Percentiles rank a stretch among this genome's conserved stretches.
Evolutionary conservation across 257 asterid species (phyloP).

Genomic region (Solanum dulcamara): DNA sequence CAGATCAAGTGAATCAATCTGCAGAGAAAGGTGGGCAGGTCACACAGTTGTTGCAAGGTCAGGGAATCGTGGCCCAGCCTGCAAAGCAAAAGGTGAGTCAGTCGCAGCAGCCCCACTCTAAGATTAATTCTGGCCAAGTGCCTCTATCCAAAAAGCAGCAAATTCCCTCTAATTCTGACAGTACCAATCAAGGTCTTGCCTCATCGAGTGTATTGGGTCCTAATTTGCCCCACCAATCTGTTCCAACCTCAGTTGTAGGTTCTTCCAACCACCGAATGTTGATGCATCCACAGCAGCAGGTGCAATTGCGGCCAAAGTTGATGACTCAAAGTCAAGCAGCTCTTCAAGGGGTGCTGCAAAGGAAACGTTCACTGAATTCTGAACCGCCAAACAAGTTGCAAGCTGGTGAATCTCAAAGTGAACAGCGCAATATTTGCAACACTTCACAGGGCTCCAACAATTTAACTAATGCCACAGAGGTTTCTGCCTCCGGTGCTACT

Average conservation of each 20-base stretch:
- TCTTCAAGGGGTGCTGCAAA: conserved; percentile 36
- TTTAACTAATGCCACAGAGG: conserved; percentile 20
- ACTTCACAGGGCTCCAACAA: conserved; percentile 26
- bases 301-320: conserved; percentile 42
- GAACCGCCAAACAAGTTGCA: conserved; percentile 31
- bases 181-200: conserved; percentile 34
- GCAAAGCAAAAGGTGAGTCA: conserved; percentile 38
- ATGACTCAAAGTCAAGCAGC: conserved; percentile 40
- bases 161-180: conserved; percentile 34
- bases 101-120: conserved; percentile 37
- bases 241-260: conserved; percentile 20
- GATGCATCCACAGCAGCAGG: conserved; percentile 15
- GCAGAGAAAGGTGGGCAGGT: conserved; percentile 41
- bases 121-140: conserved; percentile 38
- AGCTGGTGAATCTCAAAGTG: conserved; percentile 30
- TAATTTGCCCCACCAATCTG: conserved; percentile 32
- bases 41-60: conserved; percentile 32
- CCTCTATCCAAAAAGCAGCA: conserved; percentile 36
- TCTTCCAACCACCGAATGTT: conserved; percentile 32
- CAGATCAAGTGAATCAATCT: conserved; percentile 32
- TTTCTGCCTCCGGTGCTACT: conserved; percentile 22
- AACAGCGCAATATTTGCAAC: conserved; percentile 31
- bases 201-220: conserved; percentile 36
- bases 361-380: conserved; percentile 31
- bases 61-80: conserved; percentile 36